These are phyloP conservation scores for Fusarium domesticum DNA, from an alignment of 2,329 filamentous ascomycete species.

Conservation along the genomic window DNA sequence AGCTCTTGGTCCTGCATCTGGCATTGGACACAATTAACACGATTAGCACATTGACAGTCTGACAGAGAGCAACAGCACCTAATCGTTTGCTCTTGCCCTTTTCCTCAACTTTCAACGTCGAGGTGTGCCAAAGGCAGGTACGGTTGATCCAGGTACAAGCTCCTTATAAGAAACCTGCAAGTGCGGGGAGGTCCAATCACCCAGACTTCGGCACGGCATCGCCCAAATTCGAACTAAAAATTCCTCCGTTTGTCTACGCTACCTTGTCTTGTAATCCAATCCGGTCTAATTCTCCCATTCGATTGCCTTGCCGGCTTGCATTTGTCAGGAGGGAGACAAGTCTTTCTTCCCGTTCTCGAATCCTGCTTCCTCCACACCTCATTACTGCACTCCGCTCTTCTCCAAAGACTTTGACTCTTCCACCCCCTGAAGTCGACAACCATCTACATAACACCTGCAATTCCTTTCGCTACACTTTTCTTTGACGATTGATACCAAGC, in stretches of 20 bases:
- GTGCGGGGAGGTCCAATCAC: slow-evolving; percentile 22
- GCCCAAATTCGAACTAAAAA: slow-evolving; percentile 6
- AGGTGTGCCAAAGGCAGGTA: slow-evolving; percentile 19
- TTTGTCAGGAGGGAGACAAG: slow-evolving; percentile 12
- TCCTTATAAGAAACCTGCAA: background rate
- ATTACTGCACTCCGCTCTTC: slow-evolving; percentile 18
- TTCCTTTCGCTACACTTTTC: background rate
- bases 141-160: slow-evolving; percentile 20
- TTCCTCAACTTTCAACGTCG: background rate
- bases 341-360: slow-evolving; percentile 8
- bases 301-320: slow-evolving; percentile 15
- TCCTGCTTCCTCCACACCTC: slow-evolving; percentile 3
- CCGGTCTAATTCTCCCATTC: slow-evolving; percentile 5
- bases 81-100: background rate
- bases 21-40: slow-evolving; percentile 6
- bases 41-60: slow-evolving; percentile 1
- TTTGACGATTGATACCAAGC: background rate
- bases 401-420: slow-evolving; percentile 14
- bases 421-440: slow-evolving; percentile 20
- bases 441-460: slow-evolving; percentile 10
- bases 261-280: background rate
- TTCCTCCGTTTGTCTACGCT: slow-evolving; percentile 4
- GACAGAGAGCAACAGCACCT: background rate
- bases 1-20: slow-evolving; percentile 14
- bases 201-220: too few species aligned